Evolutionary conservation across 75 land plant genomes (phyloP).

Genomic region (Larix kaempferi): DNA sequence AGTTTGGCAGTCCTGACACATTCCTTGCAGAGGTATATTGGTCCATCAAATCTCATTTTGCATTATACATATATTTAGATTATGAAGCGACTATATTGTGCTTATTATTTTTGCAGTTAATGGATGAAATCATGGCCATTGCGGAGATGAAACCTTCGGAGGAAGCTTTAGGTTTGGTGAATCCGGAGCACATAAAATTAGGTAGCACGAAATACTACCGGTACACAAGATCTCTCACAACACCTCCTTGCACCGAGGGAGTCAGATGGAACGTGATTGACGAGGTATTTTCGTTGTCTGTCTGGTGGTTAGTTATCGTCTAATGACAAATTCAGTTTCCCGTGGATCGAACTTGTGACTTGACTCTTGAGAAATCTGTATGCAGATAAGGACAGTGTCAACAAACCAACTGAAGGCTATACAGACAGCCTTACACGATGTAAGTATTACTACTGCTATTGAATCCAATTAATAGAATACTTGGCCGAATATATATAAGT

Average conservation of each 20-base stretch:
- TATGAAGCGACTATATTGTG: too few relatives aligned
- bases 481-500: too few relatives aligned
- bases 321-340: not conserved
- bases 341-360: not conserved
- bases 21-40: slow-evolving; percentile 21
- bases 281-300: slow-evolving; percentile 5
- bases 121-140: not conserved
- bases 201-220: slow-evolving; percentile 38
- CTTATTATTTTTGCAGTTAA: not conserved
- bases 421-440: slow-evolving; percentile 16
- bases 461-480: too few relatives aligned
- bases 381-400: slow-evolving; percentile 20
- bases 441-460: not conserved
- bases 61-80: too few relatives aligned
- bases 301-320: not conserved
- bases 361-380: not conserved
- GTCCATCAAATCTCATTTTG: too few relatives aligned
- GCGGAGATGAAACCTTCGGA: not conserved
- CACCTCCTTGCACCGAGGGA: slow-evolving; percentile 67
- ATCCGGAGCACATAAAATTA: not conserved
- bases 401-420: slow-evolving; percentile 18
- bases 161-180: not conserved
- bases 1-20: slow-evolving; percentile 16
- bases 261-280: slow-evolving; percentile 52
- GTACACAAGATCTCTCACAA: slow-evolving; percentile 70